These are phyloP conservation scores for Gastrolobium villosum DNA, from an alignment of 306 rosid genomes.

Conservation along the genomic window DNA sequence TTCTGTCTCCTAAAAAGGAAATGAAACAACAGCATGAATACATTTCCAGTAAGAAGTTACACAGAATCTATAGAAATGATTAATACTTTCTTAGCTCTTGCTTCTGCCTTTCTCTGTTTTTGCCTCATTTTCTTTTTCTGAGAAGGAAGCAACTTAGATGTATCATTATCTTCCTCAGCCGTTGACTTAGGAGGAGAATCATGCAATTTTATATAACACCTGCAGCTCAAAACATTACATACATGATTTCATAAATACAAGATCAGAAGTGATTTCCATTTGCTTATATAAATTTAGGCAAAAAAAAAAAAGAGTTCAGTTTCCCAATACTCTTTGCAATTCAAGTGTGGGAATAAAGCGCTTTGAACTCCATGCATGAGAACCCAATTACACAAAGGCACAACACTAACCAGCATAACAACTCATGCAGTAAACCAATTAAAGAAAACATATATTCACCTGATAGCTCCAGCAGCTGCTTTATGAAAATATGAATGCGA, in stretches of 20 bases:
- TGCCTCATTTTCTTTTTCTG: slow-evolving; percentile 99
- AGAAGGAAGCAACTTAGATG: slow-evolving; percentile 93
- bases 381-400: slow-evolving; percentile 20
- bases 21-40: slow-evolving; percentile 46
- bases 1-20: slow-evolving; percentile 83
- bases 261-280: slow-evolving; percentile 14
- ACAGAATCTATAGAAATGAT: slow-evolving; percentile 43
- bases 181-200: slow-evolving; percentile 90
- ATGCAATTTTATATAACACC: slow-evolving; percentile 88
- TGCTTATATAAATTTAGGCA: slow-evolving; percentile 5
- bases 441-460: slow-evolving; percentile 57
- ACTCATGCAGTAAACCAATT: slow-evolving; percentile 35
- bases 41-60: slow-evolving; percentile 26
- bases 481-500: slow-evolving; percentile 90
- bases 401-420: slow-evolving; percentile 38
- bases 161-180: slow-evolving; percentile 79
- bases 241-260: slow-evolving; percentile 39
- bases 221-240: slow-evolving; percentile 55
- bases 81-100: slow-evolving; percentile 90
- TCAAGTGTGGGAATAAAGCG: not conserved
- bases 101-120: slow-evolving; percentile 97
- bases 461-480: slow-evolving; percentile 98
- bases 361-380: not conserved
- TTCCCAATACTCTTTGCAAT: slow-evolving; percentile 9
- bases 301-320: not conserved